Evolutionary conservation across 2,329 filamentous ascomycete species (phyloP).

Genomic region (Sporothrix variecibatus): DNA sequence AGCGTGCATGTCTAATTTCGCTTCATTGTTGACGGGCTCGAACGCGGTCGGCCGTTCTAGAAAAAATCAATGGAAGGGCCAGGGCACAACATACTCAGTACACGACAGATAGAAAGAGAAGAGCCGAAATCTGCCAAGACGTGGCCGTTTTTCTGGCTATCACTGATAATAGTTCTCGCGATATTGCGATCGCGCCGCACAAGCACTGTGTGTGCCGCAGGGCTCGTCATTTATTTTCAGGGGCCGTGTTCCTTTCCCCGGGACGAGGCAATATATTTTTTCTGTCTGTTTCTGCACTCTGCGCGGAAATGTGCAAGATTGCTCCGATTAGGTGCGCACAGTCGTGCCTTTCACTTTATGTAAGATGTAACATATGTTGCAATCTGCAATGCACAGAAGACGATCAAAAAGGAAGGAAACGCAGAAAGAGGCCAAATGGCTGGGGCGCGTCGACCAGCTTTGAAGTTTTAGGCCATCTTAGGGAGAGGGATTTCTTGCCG

Average conservation of each 20-base stretch:
- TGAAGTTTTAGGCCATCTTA: not conserved
- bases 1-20: not conserved
- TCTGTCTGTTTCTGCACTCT: not conserved
- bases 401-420: not conserved
- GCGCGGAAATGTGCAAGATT: not conserved
- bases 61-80: not conserved
- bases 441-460: not conserved
- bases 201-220: not conserved
- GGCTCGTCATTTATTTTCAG: slow-evolving; percentile 9
- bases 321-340: not conserved
- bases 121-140: slow-evolving; percentile 6
- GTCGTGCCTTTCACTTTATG: not conserved
- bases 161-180: not conserved
- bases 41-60: slow-evolving; percentile 2
- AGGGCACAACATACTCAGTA: not conserved
- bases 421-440: not conserved
- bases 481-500: slow-evolving; percentile 2
- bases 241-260: not conserved
- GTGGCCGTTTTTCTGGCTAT: not conserved
- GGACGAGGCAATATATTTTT: not conserved
- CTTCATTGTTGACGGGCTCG: not conserved
- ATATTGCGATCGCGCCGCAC: not conserved
- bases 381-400: not conserved
- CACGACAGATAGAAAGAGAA: not conserved
- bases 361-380: not conserved